A percentile compares a stretch with the other conserved stretches of the same genome.
Conservation (phyloP, 2,329 filamentous ascomycete species). For the Ascochyta viciae-villosae region DNA sequence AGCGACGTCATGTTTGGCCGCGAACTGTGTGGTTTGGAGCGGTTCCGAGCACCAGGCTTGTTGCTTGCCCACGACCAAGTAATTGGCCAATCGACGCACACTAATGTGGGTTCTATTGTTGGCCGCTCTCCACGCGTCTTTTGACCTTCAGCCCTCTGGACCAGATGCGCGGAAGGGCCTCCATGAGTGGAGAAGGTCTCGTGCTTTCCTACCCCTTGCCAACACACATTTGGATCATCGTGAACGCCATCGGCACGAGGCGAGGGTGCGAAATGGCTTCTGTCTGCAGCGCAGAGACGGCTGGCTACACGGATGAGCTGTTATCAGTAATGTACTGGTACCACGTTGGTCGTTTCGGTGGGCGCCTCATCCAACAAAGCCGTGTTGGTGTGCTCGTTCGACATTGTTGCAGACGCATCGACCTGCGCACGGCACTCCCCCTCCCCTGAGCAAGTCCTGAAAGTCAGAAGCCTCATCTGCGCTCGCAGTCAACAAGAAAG, state of each 20-base stretch:
- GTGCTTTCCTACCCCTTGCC: background rate
- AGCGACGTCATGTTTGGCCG: constrained; percentile 1
- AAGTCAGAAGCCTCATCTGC: constrained; percentile 4
- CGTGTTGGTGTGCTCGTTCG: constrained; percentile 20
- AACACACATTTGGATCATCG: background rate
- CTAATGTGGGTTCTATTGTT: constrained; percentile 6
- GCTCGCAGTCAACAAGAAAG: background rate
- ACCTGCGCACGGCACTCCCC: constrained; percentile 15
- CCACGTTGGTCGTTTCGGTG: constrained; percentile 7
- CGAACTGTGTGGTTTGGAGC: constrained; percentile 1
- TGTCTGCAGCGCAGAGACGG: constrained; percentile 1
- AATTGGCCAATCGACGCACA: constrained; percentile 8
- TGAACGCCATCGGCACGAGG: constrained; percentile 5
- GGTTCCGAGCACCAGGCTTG: background rate
- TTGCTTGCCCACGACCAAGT: background rate
- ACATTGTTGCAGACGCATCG: constrained; percentile 8
- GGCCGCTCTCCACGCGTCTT: constrained; percentile 10
- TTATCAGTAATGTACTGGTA: background rate
- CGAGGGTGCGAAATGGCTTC: background rate
- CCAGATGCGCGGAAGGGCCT: constrained; percentile 7
- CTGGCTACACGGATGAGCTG: constrained; percentile 10
- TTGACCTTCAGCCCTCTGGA: constrained; percentile 11
- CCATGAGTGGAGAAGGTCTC: constrained; percentile 5
- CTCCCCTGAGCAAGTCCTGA: constrained; percentile 13
- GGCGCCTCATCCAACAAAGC: constrained; percentile 8